Evolutionary conservation across 805 yeast genomes (phyloP).

Genomic region (Kluyveromyces lactis): DNA sequence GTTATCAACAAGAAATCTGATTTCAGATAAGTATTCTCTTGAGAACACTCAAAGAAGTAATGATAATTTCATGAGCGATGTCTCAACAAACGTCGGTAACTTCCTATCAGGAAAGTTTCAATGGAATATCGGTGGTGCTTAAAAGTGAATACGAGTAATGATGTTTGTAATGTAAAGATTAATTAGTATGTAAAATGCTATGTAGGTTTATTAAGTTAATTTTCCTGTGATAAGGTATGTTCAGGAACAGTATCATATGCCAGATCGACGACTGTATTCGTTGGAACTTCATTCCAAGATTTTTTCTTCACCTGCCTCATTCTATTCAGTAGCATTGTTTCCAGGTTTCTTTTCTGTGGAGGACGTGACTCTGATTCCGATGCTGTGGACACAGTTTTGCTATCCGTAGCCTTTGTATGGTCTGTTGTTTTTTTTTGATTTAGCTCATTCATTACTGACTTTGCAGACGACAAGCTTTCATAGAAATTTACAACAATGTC

Average conservation of each 20-base stretch:
- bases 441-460: slow-evolving; percentile 16
- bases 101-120: slow-evolving; percentile 41
- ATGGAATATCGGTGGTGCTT: slow-evolving; percentile 40
- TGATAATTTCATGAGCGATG: slow-evolving; percentile 7
- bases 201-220: background rate
- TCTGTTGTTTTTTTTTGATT: background rate
- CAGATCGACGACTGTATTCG: background rate
- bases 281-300: background rate
- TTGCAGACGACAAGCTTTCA: slow-evolving; percentile 32
- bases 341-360: slow-evolving; percentile 1
- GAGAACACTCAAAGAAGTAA: slow-evolving; percentile 4
- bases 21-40: slow-evolving; percentile 17
- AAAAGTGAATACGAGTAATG: slow-evolving; percentile 12
- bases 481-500: slow-evolving; percentile 67
- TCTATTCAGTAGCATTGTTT: slow-evolving; percentile 1
- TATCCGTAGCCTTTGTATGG: too few species aligned
- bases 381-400: background rate
- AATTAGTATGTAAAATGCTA: too few species aligned
- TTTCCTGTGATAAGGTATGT: slow-evolving; percentile 2
- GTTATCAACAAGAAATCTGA: slow-evolving; percentile 26
- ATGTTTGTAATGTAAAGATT: slow-evolving; percentile 5
- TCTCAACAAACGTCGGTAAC: slow-evolving; percentile 31
- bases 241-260: background rate
- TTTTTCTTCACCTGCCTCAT: background rate
- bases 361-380: background rate